Conservation (phyloP, 805 yeast species). For the Cyberlindnera saturnus region DNA sequence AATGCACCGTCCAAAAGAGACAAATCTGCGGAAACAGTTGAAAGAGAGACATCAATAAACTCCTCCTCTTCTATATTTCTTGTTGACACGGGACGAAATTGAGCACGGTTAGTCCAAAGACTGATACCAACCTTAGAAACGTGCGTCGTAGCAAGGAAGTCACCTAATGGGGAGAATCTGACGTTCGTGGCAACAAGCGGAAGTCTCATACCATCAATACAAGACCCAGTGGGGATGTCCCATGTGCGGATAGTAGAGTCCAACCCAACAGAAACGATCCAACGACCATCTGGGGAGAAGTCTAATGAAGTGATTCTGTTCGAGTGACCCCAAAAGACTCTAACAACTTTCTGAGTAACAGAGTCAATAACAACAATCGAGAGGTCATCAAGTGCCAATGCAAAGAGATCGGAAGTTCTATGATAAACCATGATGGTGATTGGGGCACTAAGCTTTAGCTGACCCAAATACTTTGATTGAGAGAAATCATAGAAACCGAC, state of each 20-base stretch:
- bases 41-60: conserved; percentile 56
- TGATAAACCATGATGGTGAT: conserved; percentile 75
- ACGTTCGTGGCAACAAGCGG: conserved; percentile 76
- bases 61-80: conserved; percentile 73
- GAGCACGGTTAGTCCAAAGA: conserved; percentile 89
- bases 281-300: conserved; percentile 92
- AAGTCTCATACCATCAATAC: conserved; percentile 84
- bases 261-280: conserved; percentile 79
- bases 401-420: conserved; percentile 75
- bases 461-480: conserved; percentile 59
- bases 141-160: conserved; percentile 87
- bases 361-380: conserved; percentile 80
- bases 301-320: conserved; percentile 84
- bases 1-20: conserved; percentile 38
- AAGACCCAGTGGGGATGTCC: conserved; percentile 96
- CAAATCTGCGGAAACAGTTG: conserved; percentile 76
- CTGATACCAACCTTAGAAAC: conserved; percentile 85
- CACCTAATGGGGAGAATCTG: conserved; percentile 81
- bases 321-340: conserved; percentile 85
- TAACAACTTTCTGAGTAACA: conserved; percentile 72
- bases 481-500: conserved; percentile 85
- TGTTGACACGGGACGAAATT: conserved; percentile 69
- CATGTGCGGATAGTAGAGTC: conserved; percentile 91
- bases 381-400: conserved; percentile 81
- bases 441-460: conserved; percentile 66